These are phyloP conservation scores for Curvularia spicifera DNA, from an alignment of 2,329 filamentous ascomycete species.

Conservation along the genomic window DNA sequence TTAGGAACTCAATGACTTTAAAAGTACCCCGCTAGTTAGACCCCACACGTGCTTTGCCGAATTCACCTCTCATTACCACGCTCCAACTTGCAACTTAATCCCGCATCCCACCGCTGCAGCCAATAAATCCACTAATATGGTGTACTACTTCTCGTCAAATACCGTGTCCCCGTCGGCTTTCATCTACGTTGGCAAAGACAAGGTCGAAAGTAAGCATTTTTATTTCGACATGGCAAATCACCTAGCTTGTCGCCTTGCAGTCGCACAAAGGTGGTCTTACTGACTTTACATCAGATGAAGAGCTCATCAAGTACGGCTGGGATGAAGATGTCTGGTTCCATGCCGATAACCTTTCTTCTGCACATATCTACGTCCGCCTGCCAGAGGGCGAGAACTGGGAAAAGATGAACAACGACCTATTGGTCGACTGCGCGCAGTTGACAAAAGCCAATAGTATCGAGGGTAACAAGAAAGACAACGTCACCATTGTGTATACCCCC, in stretches of 20 bases:
- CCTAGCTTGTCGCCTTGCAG: not conserved
- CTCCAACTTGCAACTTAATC: not conserved
- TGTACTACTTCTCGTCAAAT: constrained; percentile 93
- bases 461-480: constrained; percentile 98
- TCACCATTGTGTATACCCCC: constrained; percentile 95
- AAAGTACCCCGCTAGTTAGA: constrained; percentile 29
- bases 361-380: constrained; percentile 93
- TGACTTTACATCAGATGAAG: constrained; percentile 73
- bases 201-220: constrained; percentile 83
- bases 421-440: constrained; percentile 91
- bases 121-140: constrained; percentile 63
- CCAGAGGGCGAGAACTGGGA: constrained; percentile 84
- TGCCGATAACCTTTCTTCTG: constrained; percentile 94
- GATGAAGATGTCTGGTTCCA: constrained; percentile 99
- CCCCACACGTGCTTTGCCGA: constrained; percentile 38
- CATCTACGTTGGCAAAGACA: constrained; percentile 98
- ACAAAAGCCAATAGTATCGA: constrained; percentile 99
- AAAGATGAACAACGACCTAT: constrained; percentile 72
- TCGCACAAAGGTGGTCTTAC: not conserved
- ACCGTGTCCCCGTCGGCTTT: constrained; percentile 81
- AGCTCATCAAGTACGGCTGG: constrained; percentile 91
- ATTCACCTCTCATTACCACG: constrained; percentile 28
- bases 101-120: not conserved
- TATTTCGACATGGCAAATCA: not conserved
- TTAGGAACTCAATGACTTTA: constrained; percentile 5